A percentile compares a stretch with the other conserved stretches of the same genome.
These are phyloP conservation scores for Trichoderma sp. DNA, from an alignment of 2,329 filamentous ascomycete species.

Conservation along the genomic window DNA sequence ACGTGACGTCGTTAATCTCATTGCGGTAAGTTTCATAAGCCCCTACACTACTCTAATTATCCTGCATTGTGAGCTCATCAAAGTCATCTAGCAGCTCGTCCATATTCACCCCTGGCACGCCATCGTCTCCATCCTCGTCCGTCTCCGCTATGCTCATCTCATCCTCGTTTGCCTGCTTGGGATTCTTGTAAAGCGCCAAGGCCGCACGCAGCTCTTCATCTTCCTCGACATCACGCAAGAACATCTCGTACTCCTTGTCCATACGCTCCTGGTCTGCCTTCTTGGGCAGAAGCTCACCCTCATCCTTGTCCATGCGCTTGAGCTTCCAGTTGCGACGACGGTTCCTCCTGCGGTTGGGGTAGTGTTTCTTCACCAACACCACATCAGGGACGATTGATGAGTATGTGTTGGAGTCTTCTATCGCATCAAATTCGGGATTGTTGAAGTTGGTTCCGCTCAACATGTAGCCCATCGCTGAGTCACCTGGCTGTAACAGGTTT, in stretches of 20 bases:
- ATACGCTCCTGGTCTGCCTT: slow-evolving; percentile 85
- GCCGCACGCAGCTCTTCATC: slow-evolving; percentile 84
- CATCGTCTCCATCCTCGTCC: slow-evolving; percentile 63
- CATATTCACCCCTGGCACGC: slow-evolving; percentile 68
- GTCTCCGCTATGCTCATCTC: slow-evolving; percentile 69
- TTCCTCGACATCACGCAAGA: slow-evolving; percentile 95
- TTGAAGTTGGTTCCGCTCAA: slow-evolving; percentile 91
- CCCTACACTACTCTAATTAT: slow-evolving; percentile 31
- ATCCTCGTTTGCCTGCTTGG: slow-evolving; percentile 55
- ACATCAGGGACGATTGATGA: slow-evolving; percentile 84
- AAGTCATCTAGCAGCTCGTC: slow-evolving; percentile 88
- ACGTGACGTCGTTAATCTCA: slow-evolving; percentile 5
- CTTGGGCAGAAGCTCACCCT: slow-evolving; percentile 81
- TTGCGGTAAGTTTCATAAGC: slow-evolving; percentile 25
- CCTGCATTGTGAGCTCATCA: slow-evolving; percentile 68
- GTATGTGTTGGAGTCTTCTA: slow-evolving; percentile 77
- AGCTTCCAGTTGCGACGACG: slow-evolving; percentile 88
- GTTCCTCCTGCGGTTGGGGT: slow-evolving; percentile 78
- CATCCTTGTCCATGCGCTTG: slow-evolving; percentile 88
- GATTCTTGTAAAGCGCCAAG: slow-evolving; percentile 80
- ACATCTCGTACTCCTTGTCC: slow-evolving; percentile 95
- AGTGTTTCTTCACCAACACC: slow-evolving; percentile 95
- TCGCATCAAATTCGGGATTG: slow-evolving; percentile 78
- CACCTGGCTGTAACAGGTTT: slow-evolving; percentile 79
- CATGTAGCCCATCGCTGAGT: slow-evolving; percentile 94